Evolutionary conservation across 371 early-diverging fungal species (phyloP).

Genomic region (Batrachochytrium dendrobatidis): DNA sequence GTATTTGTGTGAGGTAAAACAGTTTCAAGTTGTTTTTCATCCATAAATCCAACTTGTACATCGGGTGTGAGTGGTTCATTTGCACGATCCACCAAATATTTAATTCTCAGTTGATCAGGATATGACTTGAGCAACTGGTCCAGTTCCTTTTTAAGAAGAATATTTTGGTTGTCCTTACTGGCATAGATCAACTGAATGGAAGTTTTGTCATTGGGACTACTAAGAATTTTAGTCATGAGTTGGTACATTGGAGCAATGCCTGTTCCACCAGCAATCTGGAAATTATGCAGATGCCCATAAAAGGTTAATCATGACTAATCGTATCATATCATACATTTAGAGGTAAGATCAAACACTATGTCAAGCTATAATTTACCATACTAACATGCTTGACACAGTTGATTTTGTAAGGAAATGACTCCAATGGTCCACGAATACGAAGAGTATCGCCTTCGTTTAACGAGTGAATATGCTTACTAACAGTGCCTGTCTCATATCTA

Average conservation of each 20-base stretch:
- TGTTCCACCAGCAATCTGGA: slow-evolving; percentile 43
- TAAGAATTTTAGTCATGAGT: slow-evolving; percentile 33
- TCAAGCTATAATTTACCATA: slow-evolving; percentile 41
- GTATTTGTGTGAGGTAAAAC: slow-evolving; percentile 48
- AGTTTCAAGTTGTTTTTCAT: slow-evolving; percentile 57
- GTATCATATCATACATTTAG: neutral
- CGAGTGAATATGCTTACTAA: slow-evolving; percentile 42
- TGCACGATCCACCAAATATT: slow-evolving; percentile 74
- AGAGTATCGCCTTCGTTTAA: slow-evolving; percentile 43
- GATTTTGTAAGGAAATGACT: slow-evolving; percentile 39
- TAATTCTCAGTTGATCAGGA: slow-evolving; percentile 72
- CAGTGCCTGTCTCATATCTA: slow-evolving; percentile 47
- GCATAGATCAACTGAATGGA: slow-evolving; percentile 82
- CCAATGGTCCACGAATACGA: slow-evolving; percentile 55
- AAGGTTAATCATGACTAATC: neutral
- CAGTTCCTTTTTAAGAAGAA: slow-evolving; percentile 73
- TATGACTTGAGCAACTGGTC: slow-evolving; percentile 58
- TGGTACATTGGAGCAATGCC: slow-evolving; percentile 47
- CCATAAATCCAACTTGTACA: slow-evolving; percentile 61
- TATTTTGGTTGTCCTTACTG: slow-evolving; percentile 79
- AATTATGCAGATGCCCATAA: neutral
- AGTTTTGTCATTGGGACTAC: slow-evolving; percentile 69
- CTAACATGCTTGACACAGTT: slow-evolving; percentile 44
- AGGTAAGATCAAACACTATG: neutral
- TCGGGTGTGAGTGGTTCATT: neutral